Evolutionary conservation across 2,329 filamentous ascomycete genomes (phyloP), one percentile per base, ranked within the genome.

Genomic region (Orbilia quercus): DNA sequence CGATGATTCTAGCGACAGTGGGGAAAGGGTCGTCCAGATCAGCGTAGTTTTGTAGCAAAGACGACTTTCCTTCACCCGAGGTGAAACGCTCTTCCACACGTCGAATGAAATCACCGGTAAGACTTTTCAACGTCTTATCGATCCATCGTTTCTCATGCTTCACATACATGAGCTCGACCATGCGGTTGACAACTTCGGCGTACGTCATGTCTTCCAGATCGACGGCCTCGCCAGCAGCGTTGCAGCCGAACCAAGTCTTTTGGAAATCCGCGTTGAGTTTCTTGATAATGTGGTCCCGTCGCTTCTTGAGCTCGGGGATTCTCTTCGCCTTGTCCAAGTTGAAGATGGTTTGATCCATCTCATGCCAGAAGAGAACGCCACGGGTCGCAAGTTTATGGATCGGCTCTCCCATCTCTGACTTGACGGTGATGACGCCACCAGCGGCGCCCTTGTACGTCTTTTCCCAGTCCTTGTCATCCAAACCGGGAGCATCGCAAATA

Each of bases 281-380:
- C 84, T 93, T 90, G 83, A 97, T 96, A 81, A 96, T 96, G 82
- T 96, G 90, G 53, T 91, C 89, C 58, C 91, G 89, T 80, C 91
- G 89, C 83, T 95, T 96, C 84, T 92, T 91, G 44, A 97, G 85
- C 82, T 95, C 92, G 1, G 90, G 86, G 20, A 96, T 84, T 44
- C 92, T 89, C 85, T 97, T 96, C 79, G 94, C 92, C 84, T 96
- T 97, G 82, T 96, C 93, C 53, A 99, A 84, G 79, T 88, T 90
- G 84, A 99, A 99, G 79, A 99, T 98, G 83, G 96, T 97, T 81
- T 96, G 88, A 79, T 99, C 95, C 92, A 99, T 96, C 83, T 99
- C 96, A 54, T 75, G 77, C 95, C 95, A 99, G 85, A 99, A 96
- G 62, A 88, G 85, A 51, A 99, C 93, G 86, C 95, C 95, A 70